These are phyloP conservation scores for Coniochaeta sp. DNA, from an alignment of 2,329 filamentous ascomycete genomes.

Conservation along the genomic window DNA sequence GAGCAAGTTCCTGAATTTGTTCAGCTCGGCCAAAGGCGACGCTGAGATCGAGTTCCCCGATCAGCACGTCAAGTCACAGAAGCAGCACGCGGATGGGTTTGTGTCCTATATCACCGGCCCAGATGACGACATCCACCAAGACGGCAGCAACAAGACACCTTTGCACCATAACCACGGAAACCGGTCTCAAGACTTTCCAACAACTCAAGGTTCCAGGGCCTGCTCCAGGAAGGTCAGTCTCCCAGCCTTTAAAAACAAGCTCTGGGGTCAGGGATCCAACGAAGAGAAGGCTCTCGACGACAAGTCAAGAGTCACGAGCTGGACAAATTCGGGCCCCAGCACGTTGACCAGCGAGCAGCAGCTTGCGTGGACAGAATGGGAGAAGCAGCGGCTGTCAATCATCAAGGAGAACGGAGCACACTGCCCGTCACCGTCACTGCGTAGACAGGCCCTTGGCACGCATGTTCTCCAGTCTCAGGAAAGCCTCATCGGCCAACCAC, in stretches of 20 bases:
- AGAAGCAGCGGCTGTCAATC: constrained; percentile 53
- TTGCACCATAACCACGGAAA: neutral
- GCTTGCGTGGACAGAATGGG: constrained; percentile 32
- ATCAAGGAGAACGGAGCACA: constrained; percentile 52
- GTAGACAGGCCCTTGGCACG: constrained; percentile 16
- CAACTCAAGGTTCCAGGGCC: constrained; percentile 27
- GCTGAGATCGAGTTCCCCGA: constrained; percentile 31
- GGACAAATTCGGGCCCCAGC: constrained; percentile 57
- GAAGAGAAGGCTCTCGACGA: constrained; percentile 28
- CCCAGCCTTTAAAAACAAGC: constrained; percentile 35
- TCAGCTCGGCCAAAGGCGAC: constrained; percentile 34
- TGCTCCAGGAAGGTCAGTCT: constrained; percentile 49
- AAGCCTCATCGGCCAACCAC: constrained; percentile 3
- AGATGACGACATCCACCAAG: neutral
- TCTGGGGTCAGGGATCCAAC: neutral
- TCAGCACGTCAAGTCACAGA: constrained; percentile 45
- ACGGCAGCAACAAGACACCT: neutral
- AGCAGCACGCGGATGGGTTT: constrained; percentile 14
- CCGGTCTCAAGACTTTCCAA: neutral
- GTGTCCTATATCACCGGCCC: neutral
- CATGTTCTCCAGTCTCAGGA: constrained; percentile 16
- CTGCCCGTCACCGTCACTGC: constrained; percentile 30
- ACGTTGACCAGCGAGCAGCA: constrained; percentile 41
- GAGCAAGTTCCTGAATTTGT: constrained; percentile 52
- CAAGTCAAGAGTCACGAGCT: constrained; percentile 64